Evolutionary conservation across 345 rosid species (phyloP), one percentile per base, ranked within the genome.

Genomic region (Eucalyptus pauciflora): DNA sequence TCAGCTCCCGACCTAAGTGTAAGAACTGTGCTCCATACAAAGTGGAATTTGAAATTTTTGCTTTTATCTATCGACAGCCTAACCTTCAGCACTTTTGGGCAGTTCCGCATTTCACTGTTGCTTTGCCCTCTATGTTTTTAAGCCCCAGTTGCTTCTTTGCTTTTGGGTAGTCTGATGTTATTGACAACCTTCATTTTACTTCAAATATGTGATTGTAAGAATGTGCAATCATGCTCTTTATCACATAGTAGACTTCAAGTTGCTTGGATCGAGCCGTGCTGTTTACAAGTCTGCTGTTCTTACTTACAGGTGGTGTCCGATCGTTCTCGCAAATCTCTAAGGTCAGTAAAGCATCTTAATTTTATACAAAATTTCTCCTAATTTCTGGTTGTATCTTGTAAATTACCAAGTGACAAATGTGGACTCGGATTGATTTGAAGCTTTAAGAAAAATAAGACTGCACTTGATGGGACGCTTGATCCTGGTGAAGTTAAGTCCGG

Each of bases 401-500:
- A 86, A 88, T 87, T 76, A 37, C 43, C 69, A 49, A 87, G 31
- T 87, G 86, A 50, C 60, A 29, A 79, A 14, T 49, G 88, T 33
- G 27, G 56, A 25, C 79, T 56, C 6, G 56, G 86, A 86, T 91
- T 88, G 86, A 86, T 49, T 86, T 91, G 93, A 90, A 95, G 94
- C 89, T 90, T 88, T 91, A 91, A 91, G 91, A 90, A 91, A 86
- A 89, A 22, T 58, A 91, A 88, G 90, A 25, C 71, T 56, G 87
- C 67, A 13, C 45, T 31, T 87, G 92, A 90, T 49, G 92, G 90
- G 37, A 54, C 62, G 27, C 87, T 76, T 85, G 33, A 60, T 90
- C 87, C 90, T 14, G 62, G 58, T 43, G 94, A 93, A 80, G 52
- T 45, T 2, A 93, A 94, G 91, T 93, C 95, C 3, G 90, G 94